Conservation (phyloP, 2,329 filamentous ascomycete genomes). For the Cadophora sp. region DNA sequence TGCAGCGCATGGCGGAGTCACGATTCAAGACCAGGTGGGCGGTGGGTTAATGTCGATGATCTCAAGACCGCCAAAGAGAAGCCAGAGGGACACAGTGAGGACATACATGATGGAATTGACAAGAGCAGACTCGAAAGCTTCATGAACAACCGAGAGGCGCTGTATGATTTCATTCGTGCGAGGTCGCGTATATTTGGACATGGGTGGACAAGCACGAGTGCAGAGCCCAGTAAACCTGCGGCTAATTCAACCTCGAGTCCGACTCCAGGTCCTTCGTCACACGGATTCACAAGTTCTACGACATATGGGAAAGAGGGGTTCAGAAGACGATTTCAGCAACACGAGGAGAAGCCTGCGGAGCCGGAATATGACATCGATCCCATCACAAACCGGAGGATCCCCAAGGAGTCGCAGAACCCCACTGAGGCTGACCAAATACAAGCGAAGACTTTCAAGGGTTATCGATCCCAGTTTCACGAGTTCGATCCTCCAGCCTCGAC, state of each 20-base stretch:
- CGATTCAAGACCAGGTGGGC: conserved; percentile 40
- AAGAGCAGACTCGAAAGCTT: not conserved
- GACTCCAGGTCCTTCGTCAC: not conserved
- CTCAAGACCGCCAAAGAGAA: conserved; percentile 21
- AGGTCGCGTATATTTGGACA: conserved; percentile 18
- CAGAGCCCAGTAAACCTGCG: not conserved
- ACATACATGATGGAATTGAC: conserved; percentile 49
- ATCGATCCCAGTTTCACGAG: conserved; percentile 47
- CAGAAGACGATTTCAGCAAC: conserved; percentile 23
- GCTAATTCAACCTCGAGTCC: not conserved
- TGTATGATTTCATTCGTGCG: conserved; percentile 24
- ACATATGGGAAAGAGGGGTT: conserved; percentile 25
- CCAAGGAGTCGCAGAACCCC: conserved; percentile 24
- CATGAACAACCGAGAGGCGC: conserved; percentile 27
- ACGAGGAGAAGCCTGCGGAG: conserved; percentile 11
- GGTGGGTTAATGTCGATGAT: conserved; percentile 48
- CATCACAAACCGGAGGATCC: conserved; percentile 63
- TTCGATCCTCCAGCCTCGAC: conserved; percentile 37
- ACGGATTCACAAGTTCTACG: conserved; percentile 8
- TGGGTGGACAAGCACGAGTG: conserved; percentile 10
- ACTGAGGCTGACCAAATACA: conserved; percentile 35
- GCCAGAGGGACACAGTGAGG: conserved; percentile 35
- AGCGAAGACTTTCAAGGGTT: conserved; percentile 45
- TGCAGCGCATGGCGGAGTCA: conserved; percentile 50
- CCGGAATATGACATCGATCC: conserved; percentile 59